Evolutionary conservation across 257 asterid genomes (phyloP).

Genomic region (Misopates orontium): DNA sequence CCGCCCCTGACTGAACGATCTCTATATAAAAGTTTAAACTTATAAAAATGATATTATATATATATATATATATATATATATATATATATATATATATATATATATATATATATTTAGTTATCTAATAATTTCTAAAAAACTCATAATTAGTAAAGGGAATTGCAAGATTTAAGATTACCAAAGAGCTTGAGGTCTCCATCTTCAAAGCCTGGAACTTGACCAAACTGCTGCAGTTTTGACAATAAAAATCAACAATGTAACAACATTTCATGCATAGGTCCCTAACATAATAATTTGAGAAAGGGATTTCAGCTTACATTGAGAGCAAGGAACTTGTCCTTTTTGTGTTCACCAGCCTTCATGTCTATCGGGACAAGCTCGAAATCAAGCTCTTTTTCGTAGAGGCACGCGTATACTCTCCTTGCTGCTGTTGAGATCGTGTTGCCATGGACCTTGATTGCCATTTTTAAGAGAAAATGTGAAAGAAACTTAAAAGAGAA

Average conservation of each 20-base stretch:
- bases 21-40: no score
- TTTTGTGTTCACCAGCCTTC: constrained; percentile 49
- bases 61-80: no score
- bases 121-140: background rate
- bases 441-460: constrained; percentile 51
- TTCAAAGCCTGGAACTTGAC: constrained; percentile 49
- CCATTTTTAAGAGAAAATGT: no score
- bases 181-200: constrained; percentile 51
- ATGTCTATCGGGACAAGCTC: constrained; percentile 44
- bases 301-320: constrained; percentile 55
- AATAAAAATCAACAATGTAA: background rate
- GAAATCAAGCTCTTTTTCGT: constrained; percentile 48
- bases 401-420: constrained; percentile 45
- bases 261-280: background rate
- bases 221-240: constrained; percentile 46
- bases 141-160: background rate
- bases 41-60: no score
- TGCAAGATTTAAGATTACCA: constrained; percentile 30
- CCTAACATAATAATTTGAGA: no score
- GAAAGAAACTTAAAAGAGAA: no score
- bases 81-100: no score
- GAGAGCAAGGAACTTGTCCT: constrained; percentile 46
- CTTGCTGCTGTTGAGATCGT: constrained; percentile 36
- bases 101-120: no score
- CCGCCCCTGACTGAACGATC: no score